Base-by-base conservation (phyloP, 2,329 filamentous ascomycete genomes). In the Talaromyces sp. region DNA sequence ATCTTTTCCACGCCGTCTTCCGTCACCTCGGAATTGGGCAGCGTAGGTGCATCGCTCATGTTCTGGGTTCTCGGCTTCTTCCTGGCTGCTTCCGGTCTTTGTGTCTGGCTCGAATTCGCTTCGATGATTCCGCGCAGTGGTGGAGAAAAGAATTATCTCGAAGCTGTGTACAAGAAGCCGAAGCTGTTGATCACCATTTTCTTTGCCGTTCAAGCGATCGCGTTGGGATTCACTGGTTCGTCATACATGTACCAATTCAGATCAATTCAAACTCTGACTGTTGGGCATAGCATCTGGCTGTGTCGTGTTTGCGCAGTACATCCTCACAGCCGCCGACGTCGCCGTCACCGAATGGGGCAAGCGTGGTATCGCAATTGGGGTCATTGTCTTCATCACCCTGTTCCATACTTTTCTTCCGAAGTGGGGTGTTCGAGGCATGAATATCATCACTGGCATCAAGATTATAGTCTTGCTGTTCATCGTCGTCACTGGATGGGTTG, bases 1-100 rank as follows among this genome's bases (percentile, higher is more conserved):
- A 74, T 83, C 25, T 86, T 85, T 68, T 83, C 83, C 0, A 83
- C 84, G 0, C 84, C 84, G 0, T 81, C 81, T 1, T 82, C 83
- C n/a, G 83, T 86, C 55, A 83, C 84, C 63, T 77, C 78, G 7
- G 80, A 81, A 1, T 80, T 83, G 1, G 83, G 83, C 0, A 84
- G 79, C 7, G 83, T 85, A 3, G 84, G 84, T 2, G 78, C 84
- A 50, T 76, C 79, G 7, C 71, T 86, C 14, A 74, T 83, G 52
- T 71, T 86, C 21, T 86, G 84, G 84, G 76, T 84, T 1, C 71
- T 84, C 9, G 83, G 82, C 35, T 75, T 73, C 28, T 64, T 80
- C 11, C 77, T 82, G 40, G 79, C 78, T 0, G 77, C 78, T 60
- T 78, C 79, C 52, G 80, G 80, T 21, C 73, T 81, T 11, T 74